Percentiles rank a stretch among this genome's conserved stretches.
These are phyloP conservation scores for Fusarium sp. DNA, from an alignment of 2,329 filamentous ascomycete genomes.

Conservation along the genomic window DNA sequence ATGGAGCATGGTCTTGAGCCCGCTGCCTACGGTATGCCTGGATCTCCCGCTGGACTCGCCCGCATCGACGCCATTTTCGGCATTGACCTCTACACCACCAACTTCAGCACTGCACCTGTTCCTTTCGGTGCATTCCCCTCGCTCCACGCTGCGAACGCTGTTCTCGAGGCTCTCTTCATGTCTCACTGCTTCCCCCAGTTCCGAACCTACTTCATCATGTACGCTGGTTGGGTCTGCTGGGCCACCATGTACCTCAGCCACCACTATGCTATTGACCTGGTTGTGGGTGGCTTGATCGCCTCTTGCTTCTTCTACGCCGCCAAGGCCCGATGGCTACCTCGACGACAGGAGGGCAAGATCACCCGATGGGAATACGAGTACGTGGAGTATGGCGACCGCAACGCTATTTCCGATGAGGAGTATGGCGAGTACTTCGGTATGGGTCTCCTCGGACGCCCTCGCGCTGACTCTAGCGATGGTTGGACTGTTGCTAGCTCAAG, in stretches of 20 bases:
- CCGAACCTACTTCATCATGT: constrained; percentile 82
- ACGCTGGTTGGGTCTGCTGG: constrained; percentile 97
- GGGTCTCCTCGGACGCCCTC: constrained; percentile 59
- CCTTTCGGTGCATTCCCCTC: constrained; percentile 97
- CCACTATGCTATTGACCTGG: constrained; percentile 95
- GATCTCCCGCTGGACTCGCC: constrained; percentile 88
- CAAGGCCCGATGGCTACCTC: constrained; percentile 83
- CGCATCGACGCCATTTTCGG: constrained; percentile 92
- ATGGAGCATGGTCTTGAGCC: constrained; percentile 91
- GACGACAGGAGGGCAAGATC: constrained; percentile 84
- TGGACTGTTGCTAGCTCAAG: constrained; percentile 90
- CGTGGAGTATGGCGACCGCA: constrained; percentile 81
- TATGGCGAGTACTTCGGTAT: constrained; percentile 62
- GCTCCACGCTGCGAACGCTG: constrained; percentile 89
- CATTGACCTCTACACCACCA: constrained; percentile 91
- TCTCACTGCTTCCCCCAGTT: constrained; percentile 90
- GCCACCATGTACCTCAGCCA: constrained; percentile 98
- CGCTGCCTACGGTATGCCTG: constrained; percentile 91
- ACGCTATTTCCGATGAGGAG: constrained; percentile 60
- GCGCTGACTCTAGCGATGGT: constrained; percentile 77
- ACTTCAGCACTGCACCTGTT: constrained; percentile 89
- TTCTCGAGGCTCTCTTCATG: constrained; percentile 92
- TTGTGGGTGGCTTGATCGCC: constrained; percentile 84
- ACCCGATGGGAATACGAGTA: constrained; percentile 97
- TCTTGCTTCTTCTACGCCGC: constrained; percentile 85